Conservation (phyloP, 495 filamentous ascomycete species). For the Talaromyces ruber region DNA sequence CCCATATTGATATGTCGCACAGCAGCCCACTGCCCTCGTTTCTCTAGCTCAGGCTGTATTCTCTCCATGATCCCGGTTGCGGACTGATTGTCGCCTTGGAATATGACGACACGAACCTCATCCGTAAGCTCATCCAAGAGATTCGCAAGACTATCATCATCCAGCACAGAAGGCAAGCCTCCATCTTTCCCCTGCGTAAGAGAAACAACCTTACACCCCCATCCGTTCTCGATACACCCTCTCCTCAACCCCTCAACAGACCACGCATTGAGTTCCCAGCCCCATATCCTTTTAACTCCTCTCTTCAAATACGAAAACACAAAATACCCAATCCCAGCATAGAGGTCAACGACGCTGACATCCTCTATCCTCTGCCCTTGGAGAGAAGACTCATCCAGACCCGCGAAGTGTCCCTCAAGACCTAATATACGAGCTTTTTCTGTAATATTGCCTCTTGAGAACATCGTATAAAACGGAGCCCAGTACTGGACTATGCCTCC, state of each 20-base stretch:
- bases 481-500: slow-evolving; percentile 78
- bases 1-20: slow-evolving; percentile 74
- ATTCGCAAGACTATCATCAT: slow-evolving; percentile 16
- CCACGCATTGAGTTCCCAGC: slow-evolving; percentile 88
- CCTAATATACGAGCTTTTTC: slow-evolving; percentile 72
- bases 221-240: slow-evolving; percentile 61
- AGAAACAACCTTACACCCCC: slow-evolving; percentile 43
- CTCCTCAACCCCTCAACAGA: slow-evolving; percentile 71
- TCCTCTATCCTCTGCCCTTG: slow-evolving; percentile 18
- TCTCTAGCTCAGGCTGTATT: slow-evolving; percentile 16
- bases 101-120: slow-evolving; percentile 47
- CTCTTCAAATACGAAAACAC: slow-evolving; percentile 66
- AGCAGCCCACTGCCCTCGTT: slow-evolving; percentile 19
- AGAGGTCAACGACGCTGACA: slow-evolving; percentile 66
- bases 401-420: slow-evolving; percentile 18
- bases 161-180: neutral
- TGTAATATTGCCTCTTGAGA: slow-evolving; percentile 77
- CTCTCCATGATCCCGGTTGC: slow-evolving; percentile 39
- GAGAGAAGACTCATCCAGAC: slow-evolving; percentile 19
- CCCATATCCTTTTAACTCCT: slow-evolving; percentile 62
- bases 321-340: slow-evolving; percentile 91
- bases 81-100: slow-evolving; percentile 58
- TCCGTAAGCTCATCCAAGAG: slow-evolving; percentile 21
- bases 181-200: slow-evolving; percentile 13
- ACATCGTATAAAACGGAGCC: slow-evolving; percentile 88